Evolutionary conservation across 1,284 basidiomycete species (phyloP).

Genomic region (Trichosporon coremiiforme): DNA sequence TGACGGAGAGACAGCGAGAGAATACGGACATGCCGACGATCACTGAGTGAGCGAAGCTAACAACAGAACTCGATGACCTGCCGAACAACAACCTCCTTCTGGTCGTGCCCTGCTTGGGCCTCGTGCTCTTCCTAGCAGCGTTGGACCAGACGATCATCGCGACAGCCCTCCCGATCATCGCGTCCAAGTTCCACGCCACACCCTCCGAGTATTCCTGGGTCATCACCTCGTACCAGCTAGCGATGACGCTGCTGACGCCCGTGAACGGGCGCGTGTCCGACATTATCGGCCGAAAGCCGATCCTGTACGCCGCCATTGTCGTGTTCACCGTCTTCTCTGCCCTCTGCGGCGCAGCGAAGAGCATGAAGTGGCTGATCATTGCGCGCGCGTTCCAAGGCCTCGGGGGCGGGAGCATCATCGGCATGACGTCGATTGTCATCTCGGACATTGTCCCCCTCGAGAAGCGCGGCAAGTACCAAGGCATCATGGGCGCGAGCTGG

Average conservation of each 20-base stretch:
- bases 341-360: constrained; percentile 51
- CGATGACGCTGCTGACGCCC: constrained; percentile 45
- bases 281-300: constrained; percentile 50
- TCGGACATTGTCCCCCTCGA: constrained; percentile 51
- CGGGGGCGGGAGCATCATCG: constrained; percentile 50
- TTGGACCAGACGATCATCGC: constrained; percentile 51
- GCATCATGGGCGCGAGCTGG: constrained; percentile 56
- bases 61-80: constrained; percentile 38
- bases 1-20: not conserved
- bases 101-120: constrained; percentile 46
- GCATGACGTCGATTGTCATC: constrained; percentile 30
- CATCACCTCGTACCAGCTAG: constrained; percentile 46
- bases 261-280: constrained; percentile 51
- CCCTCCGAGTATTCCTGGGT: constrained; percentile 47
- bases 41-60: constrained; percentile 20
- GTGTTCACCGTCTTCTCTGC: constrained; percentile 47
- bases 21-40: not conserved
- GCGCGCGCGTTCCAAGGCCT: constrained; percentile 49
- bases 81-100: constrained; percentile 43
- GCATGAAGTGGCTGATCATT: constrained; percentile 45
- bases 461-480: constrained; percentile 55
- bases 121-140: constrained; percentile 51
- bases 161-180: constrained; percentile 44
- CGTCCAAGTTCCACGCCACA: constrained; percentile 38
- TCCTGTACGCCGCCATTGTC: constrained; percentile 49